Evolutionary conservation across 805 yeast species (phyloP), one percentile per base, ranked within the genome.

Genomic region (Yarrowia bubula): DNA sequence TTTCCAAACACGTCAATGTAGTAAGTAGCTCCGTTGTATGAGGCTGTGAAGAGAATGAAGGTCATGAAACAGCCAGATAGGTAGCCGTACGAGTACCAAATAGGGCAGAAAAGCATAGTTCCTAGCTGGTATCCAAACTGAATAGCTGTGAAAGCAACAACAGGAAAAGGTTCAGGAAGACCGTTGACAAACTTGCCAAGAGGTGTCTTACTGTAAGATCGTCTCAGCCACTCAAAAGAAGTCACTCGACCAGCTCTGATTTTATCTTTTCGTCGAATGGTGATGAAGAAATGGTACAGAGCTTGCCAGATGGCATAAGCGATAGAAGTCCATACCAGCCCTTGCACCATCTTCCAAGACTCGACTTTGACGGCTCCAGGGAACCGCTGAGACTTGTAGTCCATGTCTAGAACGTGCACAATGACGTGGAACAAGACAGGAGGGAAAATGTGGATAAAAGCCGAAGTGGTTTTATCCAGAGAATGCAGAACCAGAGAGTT

Each of bases 11-110:
- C 87, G 71, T 93, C 98, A 65, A 95, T 82, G 74, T 93, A 93
- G 74, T 90, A 93, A 0, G 96, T 90, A 1, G 98, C 99, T 33
- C 99, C 99, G 69, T 95, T 92, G 74, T 88, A 91, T 46, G 92
- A 81, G 1, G 98, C 96, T 74, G 84, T 82, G 51, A 86, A 74
- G 70, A 92, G 92, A n/a, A 93, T 90, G 60, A 83, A 80, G 1
- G 84, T 76, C 68, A 93, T 81, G 72, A 92, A 92, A 0, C 80
- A 69, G 0, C 87, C 84, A 31, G 95, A 90, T 1, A 89, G 83
- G 48, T 77, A 76, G 71, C 87, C 86, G 73, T 86, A 83, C 48
- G 82, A 79, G 76, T 90, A 90, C 88, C 96, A 90, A n/a, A 95
- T 73, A 0, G 97, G 96, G 71, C 97, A 90, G 5, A 91, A 81